Base-by-base conservation (phyloP, 2,329 filamentous ascomycete species). In the Exophiala lecanii-corni region DNA sequence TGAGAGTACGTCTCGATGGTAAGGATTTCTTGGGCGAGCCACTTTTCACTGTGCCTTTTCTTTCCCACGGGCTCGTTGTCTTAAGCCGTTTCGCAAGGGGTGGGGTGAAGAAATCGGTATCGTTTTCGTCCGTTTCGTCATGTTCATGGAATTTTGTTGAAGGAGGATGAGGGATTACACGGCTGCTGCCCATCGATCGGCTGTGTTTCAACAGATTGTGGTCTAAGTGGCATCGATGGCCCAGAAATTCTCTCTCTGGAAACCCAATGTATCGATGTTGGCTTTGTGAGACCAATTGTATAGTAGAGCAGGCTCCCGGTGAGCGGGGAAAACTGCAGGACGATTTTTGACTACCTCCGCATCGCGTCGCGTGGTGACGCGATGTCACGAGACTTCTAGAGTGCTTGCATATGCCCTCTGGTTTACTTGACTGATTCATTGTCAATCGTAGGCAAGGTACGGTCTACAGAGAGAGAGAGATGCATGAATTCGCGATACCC, bases 121-220 rank as follows among this genome's bases (percentile, higher is more conserved):
- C 23, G 23, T 26, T 26, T 6, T 12, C 12, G 23, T 6, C 6
- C 23, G 6, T 6, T 6, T 58, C 60, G 18, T 39, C 30, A 31
- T 47, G 47, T 25, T 57, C 47, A 32, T 62, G 44, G 36, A 51
- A 59, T 32, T 57, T 56, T 4, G 58, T 61, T 12, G 57, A 59
- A 33, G 49, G 25, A 19, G 57, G 57, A 50, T 60, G 59, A 9
- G 50, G 50, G 16, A 60, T 55, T n/a, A n/a, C n/a, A n/a, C n/a
- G n/a, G 34, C 48, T 50, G n/a, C 35, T 52, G 4, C 55, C 52
- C 46, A 59, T 52, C 34, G 59, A 47, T 26, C 49, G 46, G 33
- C 58, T 58, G 40, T 58, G 57, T n/a, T n/a, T n/a, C n/a, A n/a
- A n/a, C n/a, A n/a, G n/a, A n/a, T n/a, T n/a, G n/a, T n/a, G n/a